A percentile compares a stretch with the other conserved stretches of the same genome.
phyloP scores from a whole-genome alignment of 2,329 filamentous ascomycete species.

The Penicillium digitatum region DNA sequence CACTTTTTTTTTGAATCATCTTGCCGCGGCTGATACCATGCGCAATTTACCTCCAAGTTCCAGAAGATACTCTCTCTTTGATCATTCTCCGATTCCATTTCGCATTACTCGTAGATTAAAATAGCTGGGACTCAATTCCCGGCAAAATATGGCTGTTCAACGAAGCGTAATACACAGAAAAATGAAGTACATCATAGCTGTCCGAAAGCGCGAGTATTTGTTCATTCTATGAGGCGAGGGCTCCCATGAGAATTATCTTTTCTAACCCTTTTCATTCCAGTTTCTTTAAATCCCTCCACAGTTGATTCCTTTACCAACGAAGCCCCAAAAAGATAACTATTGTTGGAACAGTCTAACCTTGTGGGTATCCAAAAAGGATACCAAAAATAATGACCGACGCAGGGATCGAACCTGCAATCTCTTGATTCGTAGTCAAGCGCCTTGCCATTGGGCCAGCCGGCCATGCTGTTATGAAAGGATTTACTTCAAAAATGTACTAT shows the following conservation, averaged over 20 bases:
- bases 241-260: no score
- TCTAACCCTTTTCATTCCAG: no score
- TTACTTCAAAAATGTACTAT: no score
- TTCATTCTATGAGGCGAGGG: no score
- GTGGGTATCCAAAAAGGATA: no score
- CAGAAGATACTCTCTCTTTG: neutral
- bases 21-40: neutral
- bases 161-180: neutral
- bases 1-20: neutral
- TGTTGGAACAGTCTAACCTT: no score
- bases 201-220: no score
- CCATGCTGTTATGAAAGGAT: slow-evolving; percentile 10
- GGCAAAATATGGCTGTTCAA: neutral
- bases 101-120: neutral
- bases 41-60: neutral
- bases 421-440: slow-evolving; percentile 53
- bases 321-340: neutral
- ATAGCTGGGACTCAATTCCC: neutral
- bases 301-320: neutral
- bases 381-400: slow-evolving; percentile 35
- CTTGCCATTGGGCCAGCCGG: slow-evolving; percentile 48
- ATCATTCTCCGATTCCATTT: neutral
- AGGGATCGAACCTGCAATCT: slow-evolving; percentile 49
- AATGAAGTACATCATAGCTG: neutral
- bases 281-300: no score